Conservation (phyloP, 352 stramenopile species). For the Phytophthora pluvialis region DNA sequence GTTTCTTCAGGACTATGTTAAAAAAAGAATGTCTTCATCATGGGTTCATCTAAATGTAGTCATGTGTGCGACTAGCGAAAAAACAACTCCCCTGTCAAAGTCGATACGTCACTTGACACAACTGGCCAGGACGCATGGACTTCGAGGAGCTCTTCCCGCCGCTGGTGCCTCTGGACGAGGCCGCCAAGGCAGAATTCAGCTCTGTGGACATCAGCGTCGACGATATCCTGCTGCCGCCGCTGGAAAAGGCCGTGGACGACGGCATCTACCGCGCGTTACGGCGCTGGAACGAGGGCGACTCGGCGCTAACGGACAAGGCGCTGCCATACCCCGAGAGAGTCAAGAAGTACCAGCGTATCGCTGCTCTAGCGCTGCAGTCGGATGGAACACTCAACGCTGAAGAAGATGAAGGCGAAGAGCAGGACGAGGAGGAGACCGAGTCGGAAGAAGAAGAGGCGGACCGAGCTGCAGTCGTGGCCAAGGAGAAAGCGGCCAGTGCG, state of each 20-base stretch:
- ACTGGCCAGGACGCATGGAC: conserved; percentile 29
- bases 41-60: conserved; percentile 1
- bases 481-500: conserved; percentile 23
- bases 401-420: conserved; percentile 24
- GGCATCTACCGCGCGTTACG: conserved; percentile 63
- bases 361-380: conserved; percentile 54
- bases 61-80: conserved; percentile 14
- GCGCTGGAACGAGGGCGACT: conserved; percentile 67
- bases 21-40: neutral
- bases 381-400: conserved; percentile 24
- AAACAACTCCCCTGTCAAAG: neutral
- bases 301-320: conserved; percentile 51
- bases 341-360: conserved; percentile 64
- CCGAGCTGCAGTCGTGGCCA: conserved; percentile 31
- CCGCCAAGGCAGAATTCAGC: conserved; percentile 3
- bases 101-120: conserved; percentile 1
- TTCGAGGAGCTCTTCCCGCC: conserved; percentile 67
- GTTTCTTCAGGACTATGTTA: neutral
- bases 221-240: conserved; percentile 52
- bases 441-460: conserved; percentile 19
- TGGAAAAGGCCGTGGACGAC: conserved; percentile 65
- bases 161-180: conserved; percentile 33
- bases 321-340: conserved; percentile 64
- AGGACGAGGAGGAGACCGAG: conserved; percentile 1
- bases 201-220: conserved; percentile 62